Conservation (phyloP, 2,329 filamentous ascomycete genomes). For the Didymella segeticola region DNA sequence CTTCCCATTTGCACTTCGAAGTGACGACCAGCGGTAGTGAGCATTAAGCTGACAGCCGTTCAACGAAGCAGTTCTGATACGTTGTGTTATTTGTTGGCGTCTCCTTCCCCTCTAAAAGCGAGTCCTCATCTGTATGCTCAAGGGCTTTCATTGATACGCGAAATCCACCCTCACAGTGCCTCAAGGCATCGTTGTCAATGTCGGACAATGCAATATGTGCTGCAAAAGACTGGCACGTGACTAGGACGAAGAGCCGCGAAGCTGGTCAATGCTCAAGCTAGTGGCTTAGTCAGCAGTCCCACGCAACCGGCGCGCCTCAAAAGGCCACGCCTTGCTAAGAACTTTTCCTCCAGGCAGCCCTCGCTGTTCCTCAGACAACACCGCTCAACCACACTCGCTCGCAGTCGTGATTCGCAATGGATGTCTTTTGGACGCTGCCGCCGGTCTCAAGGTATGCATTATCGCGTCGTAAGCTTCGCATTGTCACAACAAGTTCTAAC, state of each 20-base stretch:
- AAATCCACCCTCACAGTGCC: too few relatives aligned
- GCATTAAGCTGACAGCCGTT: too few relatives aligned
- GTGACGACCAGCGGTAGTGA: too few relatives aligned
- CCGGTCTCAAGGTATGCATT: slow-evolving; percentile 68
- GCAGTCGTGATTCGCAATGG: slow-evolving; percentile 53
- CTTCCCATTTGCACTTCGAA: not conserved
- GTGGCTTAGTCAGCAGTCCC: slow-evolving; percentile 14
- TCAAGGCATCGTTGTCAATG: not conserved
- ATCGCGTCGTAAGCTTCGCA: not conserved
- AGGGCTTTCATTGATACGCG: not conserved
- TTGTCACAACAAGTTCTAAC: slow-evolving; percentile 49
- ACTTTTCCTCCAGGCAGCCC: slow-evolving; percentile 41
- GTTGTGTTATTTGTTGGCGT: too few relatives aligned
- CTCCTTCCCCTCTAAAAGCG: too few relatives aligned
- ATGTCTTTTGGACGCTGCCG: slow-evolving; percentile 70
- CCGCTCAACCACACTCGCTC: slow-evolving; percentile 26
- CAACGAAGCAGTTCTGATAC: too few relatives aligned
- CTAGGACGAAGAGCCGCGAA: not conserved
- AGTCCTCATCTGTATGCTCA: too few relatives aligned
- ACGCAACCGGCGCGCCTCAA: slow-evolving; percentile 18
- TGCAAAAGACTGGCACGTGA: too few relatives aligned
- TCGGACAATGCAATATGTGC: too few relatives aligned
- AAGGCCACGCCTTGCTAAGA: slow-evolving; percentile 31
- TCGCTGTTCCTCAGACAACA: slow-evolving; percentile 41
- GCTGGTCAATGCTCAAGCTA: slow-evolving; percentile 10